Evolutionary conservation across 345 rosid genomes (phyloP).

Genomic region (Arabidopsis thaliana): TAIR10.1 NC_003075.7:15155501-15156000

Average conservation of each 20-base stretch:
- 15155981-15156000: conserved; percentile 75
- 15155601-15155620: conserved; percentile 32
- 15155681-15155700: conserved; percentile 7
- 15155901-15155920: conserved; percentile 63
- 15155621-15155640: conserved; percentile 36
- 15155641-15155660: conserved; percentile 48
- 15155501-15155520: not conserved
- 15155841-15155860: no score
- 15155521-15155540: conserved; percentile 12
- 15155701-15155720: not conserved
- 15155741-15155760: conserved; percentile 47
- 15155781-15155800: conserved; percentile 20
- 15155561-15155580: conserved; percentile 16
- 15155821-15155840: conserved; percentile 1
- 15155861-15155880: no score
- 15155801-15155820: not conserved
- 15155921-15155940: conserved; percentile 83
- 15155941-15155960: conserved; percentile 70
- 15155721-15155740: conserved; percentile 27
- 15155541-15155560: conserved; percentile 4
- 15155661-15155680: conserved; percentile 38
- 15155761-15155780: conserved; percentile 38
- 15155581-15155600: conserved; percentile 6
- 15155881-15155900: no score
- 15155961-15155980: conserved; percentile 68